Evolutionary conservation across 1,139 yeast genomes (phyloP), one percentile per base, ranked within the genome.

Genomic region (Lodderomyces elongisporus): DNA sequence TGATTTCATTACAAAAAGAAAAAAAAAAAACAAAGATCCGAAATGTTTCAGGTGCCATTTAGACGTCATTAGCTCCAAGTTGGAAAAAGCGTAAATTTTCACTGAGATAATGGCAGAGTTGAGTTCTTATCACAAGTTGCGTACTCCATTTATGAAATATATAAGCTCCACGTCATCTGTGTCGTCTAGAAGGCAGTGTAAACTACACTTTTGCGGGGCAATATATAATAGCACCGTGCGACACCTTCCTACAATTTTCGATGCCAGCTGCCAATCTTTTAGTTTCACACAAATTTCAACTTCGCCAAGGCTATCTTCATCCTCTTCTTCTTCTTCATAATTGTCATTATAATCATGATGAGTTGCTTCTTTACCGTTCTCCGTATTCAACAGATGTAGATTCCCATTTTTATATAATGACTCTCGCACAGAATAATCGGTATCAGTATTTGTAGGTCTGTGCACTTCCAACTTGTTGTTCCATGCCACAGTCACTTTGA

Each of bases 161-260:
- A 75, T 58, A 13, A 79, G 63, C 42, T 77, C 80, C 26, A 74
- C 72, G 27, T 71, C 74, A 24, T 72, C 77, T 13, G 69, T 62
- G 32, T 73, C 79, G 37, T 77, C 82, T 26, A 78, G 53, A 40
- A 67, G 58, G 43, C 83, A 75, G 47, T 76, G 79, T 31, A 79
- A 52, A 1, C 75, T 74, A 40, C 78, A 64, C 33, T 72, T 72
- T 8, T 61, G 58, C n/a, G 58, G 54, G 14, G 77, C 64, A 28
- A 79, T 55, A 27, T 75, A 59, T 28, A 79, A 48, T 12, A 76
- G 66, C 30, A 77, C 71, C 2, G 71, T 68, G 32, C 69, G 67
- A 45, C 83, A 74, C 7, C 68, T 54, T 14, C 76, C 76, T 25
- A 77, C 71, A 14, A 79, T 61, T 44, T 57, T 66, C 3, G 77